Evolutionary conservation across 495 filamentous ascomycete genomes (phyloP).

Genomic region (Tuber borchii): DNA sequence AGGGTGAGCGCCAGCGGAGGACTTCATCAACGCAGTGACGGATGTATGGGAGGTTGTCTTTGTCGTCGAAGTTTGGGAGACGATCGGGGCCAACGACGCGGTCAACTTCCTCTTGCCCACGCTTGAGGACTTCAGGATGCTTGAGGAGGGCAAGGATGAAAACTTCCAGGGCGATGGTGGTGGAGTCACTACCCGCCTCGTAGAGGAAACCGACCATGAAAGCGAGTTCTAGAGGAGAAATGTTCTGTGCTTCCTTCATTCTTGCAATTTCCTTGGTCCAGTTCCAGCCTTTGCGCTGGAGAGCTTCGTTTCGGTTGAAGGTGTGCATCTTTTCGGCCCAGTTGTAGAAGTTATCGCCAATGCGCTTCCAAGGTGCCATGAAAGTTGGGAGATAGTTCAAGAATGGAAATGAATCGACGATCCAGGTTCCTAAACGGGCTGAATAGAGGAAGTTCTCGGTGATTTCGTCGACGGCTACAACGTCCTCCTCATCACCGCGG

Average conservation of each 20-base stretch:
- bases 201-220: slow-evolving; percentile 52
- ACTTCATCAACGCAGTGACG: slow-evolving; percentile 39
- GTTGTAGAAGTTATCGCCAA: not conserved
- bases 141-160: slow-evolving; percentile 37
- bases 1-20: slow-evolving; percentile 33
- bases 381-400: slow-evolving; percentile 1
- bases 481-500: slow-evolving; percentile 1
- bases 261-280: slow-evolving; percentile 5
- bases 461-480: not conserved
- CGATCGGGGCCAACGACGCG: slow-evolving; percentile 34
- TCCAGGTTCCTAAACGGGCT: not conserved
- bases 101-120: slow-evolving; percentile 42
- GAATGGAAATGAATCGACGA: not conserved
- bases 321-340: not conserved
- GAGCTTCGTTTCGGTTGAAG: not conserved
- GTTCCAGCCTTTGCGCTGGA: not conserved
- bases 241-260: not conserved
- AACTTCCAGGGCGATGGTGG: slow-evolving; percentile 41
- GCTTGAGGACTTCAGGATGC: slow-evolving; percentile 39
- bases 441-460: not conserved
- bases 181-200: slow-evolving; percentile 56
- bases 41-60: slow-evolving; percentile 39
- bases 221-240: slow-evolving; percentile 9
- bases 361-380: not conserved
- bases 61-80: slow-evolving; percentile 38